Percentiles rank a stretch among this genome's conserved stretches.
phyloP scores from a whole-genome alignment of 306 rosid species.

The Begonia peltatifolia region DNA sequence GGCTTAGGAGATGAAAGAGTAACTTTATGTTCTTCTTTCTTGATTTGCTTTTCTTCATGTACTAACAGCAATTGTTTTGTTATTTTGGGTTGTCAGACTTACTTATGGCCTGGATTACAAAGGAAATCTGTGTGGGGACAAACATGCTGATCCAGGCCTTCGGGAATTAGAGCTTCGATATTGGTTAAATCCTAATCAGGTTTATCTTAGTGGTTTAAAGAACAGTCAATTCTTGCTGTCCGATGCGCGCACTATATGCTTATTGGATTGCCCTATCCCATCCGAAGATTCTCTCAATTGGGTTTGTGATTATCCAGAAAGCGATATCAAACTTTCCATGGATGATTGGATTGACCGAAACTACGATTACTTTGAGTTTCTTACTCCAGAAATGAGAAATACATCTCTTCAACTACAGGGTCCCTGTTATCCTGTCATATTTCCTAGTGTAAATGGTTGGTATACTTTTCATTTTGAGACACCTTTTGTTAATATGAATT shows the following conservation, averaged over 20 bases:
- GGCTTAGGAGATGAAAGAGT: neutral
- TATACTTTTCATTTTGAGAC: neutral
- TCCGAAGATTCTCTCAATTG: constrained; percentile 69
- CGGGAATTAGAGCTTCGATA: constrained; percentile 62
- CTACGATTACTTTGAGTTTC: constrained; percentile 82
- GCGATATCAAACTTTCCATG: constrained; percentile 54
- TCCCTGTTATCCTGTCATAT: constrained; percentile 95
- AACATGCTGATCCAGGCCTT: constrained; percentile 66
- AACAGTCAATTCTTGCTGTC: constrained; percentile 48
- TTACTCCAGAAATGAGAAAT: constrained; percentile 87
- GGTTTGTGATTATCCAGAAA: constrained; percentile 97
- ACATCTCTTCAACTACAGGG: constrained; percentile 93
- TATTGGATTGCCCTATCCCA: constrained; percentile 71
- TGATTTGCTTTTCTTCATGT: constrained; percentile 1
- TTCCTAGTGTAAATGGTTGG: constrained; percentile 86
- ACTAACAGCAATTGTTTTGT: neutral
- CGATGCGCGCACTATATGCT: constrained; percentile 74
- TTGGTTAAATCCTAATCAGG: constrained; percentile 91
- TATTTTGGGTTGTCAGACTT: constrained; percentile 42
- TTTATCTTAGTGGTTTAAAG: constrained; percentile 78
- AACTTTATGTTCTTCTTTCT: constrained; percentile 11
- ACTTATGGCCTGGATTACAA: constrained; percentile 91
- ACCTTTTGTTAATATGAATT: neutral
- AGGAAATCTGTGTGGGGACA: constrained; percentile 89
- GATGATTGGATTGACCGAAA: constrained; percentile 62